Percentiles rank a stretch among this genome's conserved stretches.
Evolutionary conservation across 2,329 filamentous ascomycete genomes (phyloP).

Genomic region (Penicillium sp.): DNA sequence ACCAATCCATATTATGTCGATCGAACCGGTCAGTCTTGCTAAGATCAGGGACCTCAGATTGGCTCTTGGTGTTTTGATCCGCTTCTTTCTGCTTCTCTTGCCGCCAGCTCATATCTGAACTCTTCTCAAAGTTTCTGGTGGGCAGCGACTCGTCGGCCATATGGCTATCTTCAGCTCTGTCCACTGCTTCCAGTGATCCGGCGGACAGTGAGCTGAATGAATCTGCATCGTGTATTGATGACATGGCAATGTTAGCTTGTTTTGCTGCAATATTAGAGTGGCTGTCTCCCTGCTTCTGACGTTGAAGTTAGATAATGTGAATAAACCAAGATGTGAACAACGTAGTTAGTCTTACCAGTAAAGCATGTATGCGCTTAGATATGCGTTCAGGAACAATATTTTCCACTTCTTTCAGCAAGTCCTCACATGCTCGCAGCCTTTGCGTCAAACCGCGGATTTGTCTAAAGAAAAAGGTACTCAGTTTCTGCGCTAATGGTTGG

Average conservation of each 20-base stretch:
- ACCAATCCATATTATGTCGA: neutral
- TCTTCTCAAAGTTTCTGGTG: no score
- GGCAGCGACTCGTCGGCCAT: neutral
- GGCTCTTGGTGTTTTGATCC: neutral
- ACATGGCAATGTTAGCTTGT: neutral
- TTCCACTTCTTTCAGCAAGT: neutral
- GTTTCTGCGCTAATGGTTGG: neutral
- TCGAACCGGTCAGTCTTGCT: neutral
- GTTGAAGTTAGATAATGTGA: neutral
- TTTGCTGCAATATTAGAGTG: neutral
- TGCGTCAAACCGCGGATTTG: neutral
- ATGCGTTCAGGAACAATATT: neutral
- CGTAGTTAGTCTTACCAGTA: neutral
- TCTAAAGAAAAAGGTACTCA: neutral
- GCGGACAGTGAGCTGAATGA: neutral
- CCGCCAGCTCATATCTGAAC: no score
- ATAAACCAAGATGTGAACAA: neutral
- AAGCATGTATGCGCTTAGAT: neutral
- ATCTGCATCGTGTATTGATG: neutral
- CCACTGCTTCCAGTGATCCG: neutral
- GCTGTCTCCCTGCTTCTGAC: neutral
- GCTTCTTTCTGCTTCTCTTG: neutral
- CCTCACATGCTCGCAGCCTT: neutral
- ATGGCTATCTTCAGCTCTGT: neutral
- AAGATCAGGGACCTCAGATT: neutral